phyloP scores from a whole-genome alignment of 1,139 yeast species.

The Suzukiozyma palmioleophila region DNA sequence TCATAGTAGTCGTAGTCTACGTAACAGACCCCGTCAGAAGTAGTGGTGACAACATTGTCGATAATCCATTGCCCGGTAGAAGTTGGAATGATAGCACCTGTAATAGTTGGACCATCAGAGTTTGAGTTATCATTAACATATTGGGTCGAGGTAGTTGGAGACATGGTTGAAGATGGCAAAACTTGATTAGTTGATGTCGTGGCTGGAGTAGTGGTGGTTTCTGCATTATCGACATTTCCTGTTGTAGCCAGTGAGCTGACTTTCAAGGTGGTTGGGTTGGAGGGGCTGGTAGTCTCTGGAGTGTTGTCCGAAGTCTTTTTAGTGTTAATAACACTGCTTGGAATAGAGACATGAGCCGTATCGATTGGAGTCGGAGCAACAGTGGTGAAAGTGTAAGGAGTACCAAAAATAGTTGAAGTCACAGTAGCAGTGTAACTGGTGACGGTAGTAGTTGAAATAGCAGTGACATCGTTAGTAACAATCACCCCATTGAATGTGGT shows the following conservation, averaged over 20 bases:
- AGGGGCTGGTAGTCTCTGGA: slow-evolving; percentile 4
- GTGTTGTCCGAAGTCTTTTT: background rate
- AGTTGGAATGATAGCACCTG: slow-evolving; percentile 28
- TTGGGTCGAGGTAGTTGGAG: slow-evolving; percentile 2
- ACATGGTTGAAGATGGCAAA: slow-evolving; percentile 2
- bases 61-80: slow-evolving; percentile 37
- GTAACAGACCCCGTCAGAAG: slow-evolving; percentile 33
- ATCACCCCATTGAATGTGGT: slow-evolving; percentile 34
- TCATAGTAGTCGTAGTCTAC: slow-evolving; percentile 43
- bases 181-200: slow-evolving; percentile 1
- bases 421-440: slow-evolving; percentile 46
- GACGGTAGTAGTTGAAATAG: slow-evolving; percentile 34
- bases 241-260: background rate
- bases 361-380: slow-evolving; percentile 34
- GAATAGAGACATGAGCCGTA: slow-evolving; percentile 10
- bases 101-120: slow-evolving; percentile 28
- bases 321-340: background rate
- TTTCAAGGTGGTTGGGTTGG: background rate
- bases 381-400: slow-evolving; percentile 35
- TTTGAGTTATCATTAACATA: slow-evolving; percentile 3
- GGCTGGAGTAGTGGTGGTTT: slow-evolving; percentile 4
- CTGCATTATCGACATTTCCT: background rate
- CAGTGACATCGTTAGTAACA: slow-evolving; percentile 24
- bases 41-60: slow-evolving; percentile 31
- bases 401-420: slow-evolving; percentile 40